These are phyloP conservation scores for Globisporangium perplexum DNA, from an alignment of 352 stramenopile genomes.

Conservation along the genomic window DNA sequence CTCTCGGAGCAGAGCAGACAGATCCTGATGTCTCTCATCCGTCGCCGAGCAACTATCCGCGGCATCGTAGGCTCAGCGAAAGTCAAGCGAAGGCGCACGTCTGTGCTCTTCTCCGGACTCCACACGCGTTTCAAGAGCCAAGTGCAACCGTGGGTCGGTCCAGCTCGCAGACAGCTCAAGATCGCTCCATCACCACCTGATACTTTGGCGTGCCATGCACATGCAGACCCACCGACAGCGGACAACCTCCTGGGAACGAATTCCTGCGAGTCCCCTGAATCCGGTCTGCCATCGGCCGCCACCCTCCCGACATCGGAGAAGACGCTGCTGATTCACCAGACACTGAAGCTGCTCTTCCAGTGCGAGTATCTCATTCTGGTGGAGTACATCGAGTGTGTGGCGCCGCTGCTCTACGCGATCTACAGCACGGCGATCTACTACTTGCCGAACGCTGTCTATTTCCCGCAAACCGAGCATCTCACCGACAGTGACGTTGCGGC, in stretches of 20 bases:
- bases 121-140: slow-evolving; percentile 4
- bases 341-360: slow-evolving; percentile 28
- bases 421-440: slow-evolving; percentile 19
- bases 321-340: slow-evolving; percentile 1
- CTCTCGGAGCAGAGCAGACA: neutral
- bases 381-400: slow-evolving; percentile 22
- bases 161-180: neutral
- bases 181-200: too few relatives aligned
- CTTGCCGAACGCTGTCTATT: slow-evolving; percentile 20
- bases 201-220: too few relatives aligned
- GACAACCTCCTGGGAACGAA: too few relatives aligned
- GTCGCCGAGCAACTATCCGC: neutral
- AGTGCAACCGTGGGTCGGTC: neutral
- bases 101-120: neutral
- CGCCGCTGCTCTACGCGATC: slow-evolving; percentile 8
- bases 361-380: slow-evolving; percentile 26
- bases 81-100: neutral
- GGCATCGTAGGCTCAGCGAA: neutral
- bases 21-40: neutral
- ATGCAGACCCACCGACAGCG: too few relatives aligned
- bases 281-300: neutral
- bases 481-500: slow-evolving; percentile 3
- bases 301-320: neutral
- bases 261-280: too few relatives aligned
- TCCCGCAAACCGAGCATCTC: slow-evolving; percentile 11